Percentiles rank a stretch among this genome's conserved stretches.
Evolutionary conservation across 2,329 filamentous ascomycete species (phyloP).

Genomic region (Sclerotinia subarctica): DNA sequence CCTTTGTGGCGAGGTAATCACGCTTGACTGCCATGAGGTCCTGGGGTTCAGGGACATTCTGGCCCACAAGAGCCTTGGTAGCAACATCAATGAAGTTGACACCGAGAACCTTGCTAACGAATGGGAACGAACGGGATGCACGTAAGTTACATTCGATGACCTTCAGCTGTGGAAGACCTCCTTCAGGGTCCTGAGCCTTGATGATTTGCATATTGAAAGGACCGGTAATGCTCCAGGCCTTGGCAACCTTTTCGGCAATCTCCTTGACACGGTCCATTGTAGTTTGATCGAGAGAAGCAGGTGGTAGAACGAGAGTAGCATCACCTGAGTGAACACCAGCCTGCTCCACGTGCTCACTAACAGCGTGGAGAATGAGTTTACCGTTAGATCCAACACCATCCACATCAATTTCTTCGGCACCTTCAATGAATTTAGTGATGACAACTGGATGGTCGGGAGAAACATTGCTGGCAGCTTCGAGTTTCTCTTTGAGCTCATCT

Average conservation of each 20-base stretch:
- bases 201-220: conserved; percentile 99
- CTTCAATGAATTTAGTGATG: conserved; percentile 97
- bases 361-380: conserved; percentile 83
- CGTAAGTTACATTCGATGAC: conserved; percentile 98
- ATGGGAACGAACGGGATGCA: conserved; percentile 96
- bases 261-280: conserved; percentile 88
- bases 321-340: conserved; percentile 98
- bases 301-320: conserved; percentile 89
- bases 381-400: conserved; percentile 87
- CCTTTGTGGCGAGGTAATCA: conserved; percentile 94
- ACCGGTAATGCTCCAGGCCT: conserved; percentile 95
- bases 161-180: conserved; percentile 75
- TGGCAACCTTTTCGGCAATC: conserved; percentile 92
- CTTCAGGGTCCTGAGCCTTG: conserved; percentile 76
- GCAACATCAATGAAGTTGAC: conserved; percentile 96
- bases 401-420: conserved; percentile 92
- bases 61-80: conserved; percentile 80
- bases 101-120: conserved; percentile 94
- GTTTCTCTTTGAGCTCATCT: conserved; percentile 90
- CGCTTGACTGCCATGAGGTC: conserved; percentile 89
- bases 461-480: conserved; percentile 83
- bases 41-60: conserved; percentile 76
- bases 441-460: conserved; percentile 97
- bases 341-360: conserved; percentile 94
- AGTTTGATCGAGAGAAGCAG: conserved; percentile 69